Evolutionary conservation across 345 rosid species (phyloP), one percentile per base, ranked within the genome.

Genomic region (Pugionium dolabratum): DNA sequence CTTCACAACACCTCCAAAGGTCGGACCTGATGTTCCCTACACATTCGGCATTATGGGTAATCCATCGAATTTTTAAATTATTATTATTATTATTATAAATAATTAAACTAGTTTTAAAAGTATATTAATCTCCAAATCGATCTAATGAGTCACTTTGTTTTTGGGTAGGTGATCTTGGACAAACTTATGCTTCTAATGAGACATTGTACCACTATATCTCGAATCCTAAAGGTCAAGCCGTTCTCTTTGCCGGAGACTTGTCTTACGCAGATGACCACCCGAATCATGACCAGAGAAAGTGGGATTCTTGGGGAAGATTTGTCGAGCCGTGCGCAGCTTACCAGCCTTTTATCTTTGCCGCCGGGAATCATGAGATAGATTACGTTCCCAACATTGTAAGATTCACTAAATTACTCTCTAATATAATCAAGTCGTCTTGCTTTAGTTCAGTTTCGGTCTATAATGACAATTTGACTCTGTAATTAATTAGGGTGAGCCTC

Each of bases 31-130:
- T 69, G 88, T 72, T 43, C 89, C 89, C 0, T 80, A 84, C 62
- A 82, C 92, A 9, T 86, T 84, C 67, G 92, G 92, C 10, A 75
- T 86, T 66, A 86, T 86, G 3, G 92, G 92, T 84, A 76, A 18
- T 31, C 9, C 9, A 37, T 37, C 41, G 4, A 37, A 0, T 18
- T 18, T 18, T 18, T 18, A 18, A 18, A 18, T 18, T 18, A 18
- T 18, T 18, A 18, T 18, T 18, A 18, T 18, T 18, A 18, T 18
- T 18, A 18, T 18, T 18, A 18, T 18, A 18, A 18, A 18, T 18
- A 18, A 18, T 0, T 18, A 18, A 18, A 28, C 6, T 63, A 18
- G 18, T 18, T 18, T 18, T 18, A 18, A 18, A 18, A 18, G 18
- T 18, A 0, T 18, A 18, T 18, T 18, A 18, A 18, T 18, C 18